Percentiles rank a stretch among this genome's conserved stretches.
Conservation (phyloP, 495 filamentous ascomycete genomes). For the Xylaria venustula region DNA sequence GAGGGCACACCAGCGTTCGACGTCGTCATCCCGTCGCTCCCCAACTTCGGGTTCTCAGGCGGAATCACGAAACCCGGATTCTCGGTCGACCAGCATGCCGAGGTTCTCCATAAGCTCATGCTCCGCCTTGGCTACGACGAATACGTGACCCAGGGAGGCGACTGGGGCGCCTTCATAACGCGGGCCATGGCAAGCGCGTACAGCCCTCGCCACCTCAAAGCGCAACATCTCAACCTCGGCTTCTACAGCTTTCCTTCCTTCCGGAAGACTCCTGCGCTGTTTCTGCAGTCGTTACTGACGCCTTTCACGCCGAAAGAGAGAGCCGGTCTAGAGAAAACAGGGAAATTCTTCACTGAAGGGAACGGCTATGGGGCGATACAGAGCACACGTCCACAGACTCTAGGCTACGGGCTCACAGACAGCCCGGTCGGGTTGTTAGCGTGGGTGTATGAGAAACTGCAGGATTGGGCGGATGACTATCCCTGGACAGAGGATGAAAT, state of each 20-base stretch:
- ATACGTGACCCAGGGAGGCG: constrained; percentile 68
- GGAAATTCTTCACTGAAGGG: constrained; percentile 46
- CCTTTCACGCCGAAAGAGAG: constrained; percentile 30
- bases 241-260: constrained; percentile 30
- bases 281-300: constrained; percentile 38
- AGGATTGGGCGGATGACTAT: constrained; percentile 58
- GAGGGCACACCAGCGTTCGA: constrained; percentile 54
- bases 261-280: constrained; percentile 34
- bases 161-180: constrained; percentile 64
- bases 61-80: constrained; percentile 53
- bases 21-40: constrained; percentile 64
- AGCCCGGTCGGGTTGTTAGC: constrained; percentile 58
- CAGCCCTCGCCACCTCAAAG: constrained; percentile 56
- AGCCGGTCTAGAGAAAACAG: constrained; percentile 39
- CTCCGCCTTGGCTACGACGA: constrained; percentile 56
- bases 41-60: constrained; percentile 63
- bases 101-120: constrained; percentile 62
- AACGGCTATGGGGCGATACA: constrained; percentile 53
- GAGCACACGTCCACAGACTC: constrained; percentile 58
- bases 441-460: constrained; percentile 67
- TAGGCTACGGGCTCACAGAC: constrained; percentile 53
- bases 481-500: constrained; percentile 45
- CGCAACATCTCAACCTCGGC: constrained; percentile 63
- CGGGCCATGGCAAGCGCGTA: constrained; percentile 47
- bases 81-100: constrained; percentile 55